phyloP scores from a whole-genome alignment of 805 yeast species.

The Candida tammaniensis region DNA sequence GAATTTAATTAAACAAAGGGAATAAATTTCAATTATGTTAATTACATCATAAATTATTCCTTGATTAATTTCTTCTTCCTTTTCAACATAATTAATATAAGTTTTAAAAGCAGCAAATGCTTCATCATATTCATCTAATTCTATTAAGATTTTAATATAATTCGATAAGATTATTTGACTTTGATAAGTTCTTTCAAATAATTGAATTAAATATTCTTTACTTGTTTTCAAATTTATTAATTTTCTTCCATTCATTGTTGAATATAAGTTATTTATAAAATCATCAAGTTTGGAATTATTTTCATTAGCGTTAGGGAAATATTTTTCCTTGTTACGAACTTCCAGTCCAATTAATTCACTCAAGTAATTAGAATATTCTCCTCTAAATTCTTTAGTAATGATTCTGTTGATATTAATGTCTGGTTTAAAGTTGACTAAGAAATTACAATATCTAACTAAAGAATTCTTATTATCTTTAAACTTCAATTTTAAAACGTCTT shows the following conservation, averaged over 20 bases:
- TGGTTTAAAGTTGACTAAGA: slow-evolving; percentile 17
- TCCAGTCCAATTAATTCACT: slow-evolving; percentile 16
- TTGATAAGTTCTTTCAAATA: slow-evolving; percentile 34
- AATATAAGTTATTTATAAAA: slow-evolving; percentile 31
- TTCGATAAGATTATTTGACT: slow-evolving; percentile 32
- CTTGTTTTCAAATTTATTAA: slow-evolving; percentile 21
- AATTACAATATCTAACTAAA: slow-evolving; percentile 25
- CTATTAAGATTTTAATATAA: slow-evolving; percentile 30
- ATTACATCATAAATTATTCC: slow-evolving; percentile 31
- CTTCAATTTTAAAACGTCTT: slow-evolving; percentile 15
- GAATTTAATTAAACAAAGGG: slow-evolving; percentile 30
- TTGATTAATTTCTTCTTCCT: slow-evolving; percentile 29
- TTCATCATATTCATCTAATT: slow-evolving; percentile 38
- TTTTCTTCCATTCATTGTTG: slow-evolving; percentile 21
- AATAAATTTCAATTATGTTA: slow-evolving; percentile 29
- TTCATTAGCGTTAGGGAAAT: slow-evolving; percentile 30
- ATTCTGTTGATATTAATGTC: slow-evolving; percentile 12
- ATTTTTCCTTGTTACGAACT: slow-evolving; percentile 13
- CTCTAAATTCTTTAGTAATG: slow-evolving; percentile 16
- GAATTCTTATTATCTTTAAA: slow-evolving; percentile 25
- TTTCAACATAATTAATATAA: slow-evolving; percentile 29
- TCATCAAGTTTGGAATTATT: slow-evolving; percentile 18
- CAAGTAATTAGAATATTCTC: slow-evolving; percentile 26
- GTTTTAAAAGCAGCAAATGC: slow-evolving; percentile 43
- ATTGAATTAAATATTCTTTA: slow-evolving; percentile 29